Evolutionary conservation across 176 grass and related monocot species (phyloP).

Genomic region (Juncus effusus): DNA sequence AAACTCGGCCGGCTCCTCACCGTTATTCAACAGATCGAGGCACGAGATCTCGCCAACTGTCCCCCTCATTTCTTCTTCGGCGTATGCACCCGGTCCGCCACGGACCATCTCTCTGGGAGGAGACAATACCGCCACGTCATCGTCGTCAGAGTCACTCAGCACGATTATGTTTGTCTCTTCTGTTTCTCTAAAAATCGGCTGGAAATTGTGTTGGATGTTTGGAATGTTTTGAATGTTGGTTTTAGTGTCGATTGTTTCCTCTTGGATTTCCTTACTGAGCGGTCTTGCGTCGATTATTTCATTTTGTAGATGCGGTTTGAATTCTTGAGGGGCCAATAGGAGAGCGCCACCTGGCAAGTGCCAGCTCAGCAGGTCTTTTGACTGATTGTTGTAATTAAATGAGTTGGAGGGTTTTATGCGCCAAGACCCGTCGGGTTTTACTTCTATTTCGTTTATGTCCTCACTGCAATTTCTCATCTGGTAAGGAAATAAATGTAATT

Average conservation of each 20-base stretch:
- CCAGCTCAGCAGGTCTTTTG: constrained; percentile 63
- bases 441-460: constrained; percentile 68
- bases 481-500: background rate
- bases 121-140: constrained; percentile 48
- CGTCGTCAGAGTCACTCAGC: constrained; percentile 89
- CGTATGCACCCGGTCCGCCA: constrained; percentile 35
- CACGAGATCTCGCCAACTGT: constrained; percentile 35
- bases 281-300: constrained; percentile 30
- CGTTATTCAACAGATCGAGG: constrained; percentile 36
- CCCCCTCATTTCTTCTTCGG: constrained; percentile 15
- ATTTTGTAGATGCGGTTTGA: constrained; percentile 40
- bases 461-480: constrained; percentile 64
- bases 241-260: constrained; percentile 19
- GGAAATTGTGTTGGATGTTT: constrained; percentile 23
- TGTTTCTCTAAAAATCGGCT: constrained; percentile 24
- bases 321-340: constrained; percentile 26
- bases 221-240: constrained; percentile 19
- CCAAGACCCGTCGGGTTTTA: constrained; percentile 87
- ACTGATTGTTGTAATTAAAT: constrained; percentile 9
- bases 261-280: constrained; percentile 26
- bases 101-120: constrained; percentile 25
- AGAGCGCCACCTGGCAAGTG: constrained; percentile 84
- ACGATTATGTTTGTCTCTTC: constrained; percentile 57
- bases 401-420: constrained; percentile 46
- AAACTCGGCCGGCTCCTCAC: constrained; percentile 43